phyloP scores from a whole-genome alignment of 2,329 filamentous ascomycete genomes.

The Metarhizium brunneum region DNA sequence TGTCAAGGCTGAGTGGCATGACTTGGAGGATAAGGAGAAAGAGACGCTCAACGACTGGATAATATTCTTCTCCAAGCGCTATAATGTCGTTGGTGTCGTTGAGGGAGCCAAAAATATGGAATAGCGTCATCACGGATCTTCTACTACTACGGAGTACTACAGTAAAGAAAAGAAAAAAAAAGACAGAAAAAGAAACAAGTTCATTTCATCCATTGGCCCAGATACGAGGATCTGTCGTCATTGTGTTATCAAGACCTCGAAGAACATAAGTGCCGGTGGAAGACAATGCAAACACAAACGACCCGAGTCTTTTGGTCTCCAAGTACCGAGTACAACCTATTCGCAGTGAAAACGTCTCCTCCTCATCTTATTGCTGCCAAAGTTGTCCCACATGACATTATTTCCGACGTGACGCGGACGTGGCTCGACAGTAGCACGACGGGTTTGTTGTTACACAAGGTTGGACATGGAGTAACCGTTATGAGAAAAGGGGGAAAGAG shows the following conservation, averaged over 20 bases:
- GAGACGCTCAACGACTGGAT: conserved; percentile 82
- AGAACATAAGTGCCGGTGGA: too few species aligned
- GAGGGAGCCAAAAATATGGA: conserved; percentile 50
- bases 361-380: not conserved
- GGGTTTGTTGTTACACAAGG: not conserved
- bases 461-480: not conserved
- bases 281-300: too few species aligned
- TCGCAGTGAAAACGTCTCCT: not conserved
- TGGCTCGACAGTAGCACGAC: not conserved
- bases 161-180: too few species aligned
- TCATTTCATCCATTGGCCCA: too few species aligned
- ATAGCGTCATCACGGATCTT: conserved; percentile 7
- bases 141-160: too few species aligned
- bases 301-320: too few species aligned
- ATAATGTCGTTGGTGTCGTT: conserved; percentile 74
- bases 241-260: too few species aligned
- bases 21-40: conserved; percentile 78
- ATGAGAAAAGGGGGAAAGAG: not conserved
- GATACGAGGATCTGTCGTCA: too few species aligned
- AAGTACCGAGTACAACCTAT: too few species aligned
- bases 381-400: not conserved
- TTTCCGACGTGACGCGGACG: not conserved
- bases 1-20: conserved; percentile 71
- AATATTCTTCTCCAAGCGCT: conserved; percentile 93
- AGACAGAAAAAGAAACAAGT: too few species aligned